These are phyloP conservation scores for Solanum clarkiae DNA, from an alignment of 257 asterid species.

Conservation along the genomic window DNA sequence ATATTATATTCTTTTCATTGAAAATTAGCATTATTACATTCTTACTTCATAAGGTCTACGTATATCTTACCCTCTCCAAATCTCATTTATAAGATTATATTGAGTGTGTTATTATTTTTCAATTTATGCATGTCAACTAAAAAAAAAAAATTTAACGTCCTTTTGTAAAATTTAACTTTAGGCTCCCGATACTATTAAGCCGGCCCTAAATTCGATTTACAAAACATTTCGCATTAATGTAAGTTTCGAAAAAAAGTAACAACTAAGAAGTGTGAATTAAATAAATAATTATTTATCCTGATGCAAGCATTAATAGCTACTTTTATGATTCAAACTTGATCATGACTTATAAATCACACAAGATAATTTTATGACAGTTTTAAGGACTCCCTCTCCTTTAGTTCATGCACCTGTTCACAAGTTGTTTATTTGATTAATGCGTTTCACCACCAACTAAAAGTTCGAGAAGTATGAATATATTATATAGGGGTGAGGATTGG, in stretches of 20 bases:
- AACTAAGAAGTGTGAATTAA: neutral
- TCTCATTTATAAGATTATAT: too few species aligned
- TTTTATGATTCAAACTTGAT: neutral
- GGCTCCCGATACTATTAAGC: too few species aligned
- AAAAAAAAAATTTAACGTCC: too few species aligned
- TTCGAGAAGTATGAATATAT: neutral
- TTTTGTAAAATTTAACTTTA: too few species aligned
- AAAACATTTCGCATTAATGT: neutral
- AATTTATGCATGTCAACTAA: too few species aligned
- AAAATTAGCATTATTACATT: too few species aligned
- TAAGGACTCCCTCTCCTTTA: neutral
- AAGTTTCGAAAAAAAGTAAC: fast-evolving
- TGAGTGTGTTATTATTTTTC: too few species aligned
- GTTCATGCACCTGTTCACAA: neutral
- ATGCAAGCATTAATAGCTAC: neutral
- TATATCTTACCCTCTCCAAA: too few species aligned
- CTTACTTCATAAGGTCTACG: too few species aligned
- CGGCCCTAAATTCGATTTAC: neutral
- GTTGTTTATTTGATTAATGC: neutral
- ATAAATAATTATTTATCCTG: neutral
- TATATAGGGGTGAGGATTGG: too few species aligned
- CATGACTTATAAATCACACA: fast-evolving
- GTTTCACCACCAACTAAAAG: neutral
- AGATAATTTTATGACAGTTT: neutral
- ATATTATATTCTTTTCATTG: too few species aligned